Evolutionary conservation across 345 rosid genomes (phyloP), one percentile per base, ranked within the genome.

Genomic region (Salix udensis): DNA sequence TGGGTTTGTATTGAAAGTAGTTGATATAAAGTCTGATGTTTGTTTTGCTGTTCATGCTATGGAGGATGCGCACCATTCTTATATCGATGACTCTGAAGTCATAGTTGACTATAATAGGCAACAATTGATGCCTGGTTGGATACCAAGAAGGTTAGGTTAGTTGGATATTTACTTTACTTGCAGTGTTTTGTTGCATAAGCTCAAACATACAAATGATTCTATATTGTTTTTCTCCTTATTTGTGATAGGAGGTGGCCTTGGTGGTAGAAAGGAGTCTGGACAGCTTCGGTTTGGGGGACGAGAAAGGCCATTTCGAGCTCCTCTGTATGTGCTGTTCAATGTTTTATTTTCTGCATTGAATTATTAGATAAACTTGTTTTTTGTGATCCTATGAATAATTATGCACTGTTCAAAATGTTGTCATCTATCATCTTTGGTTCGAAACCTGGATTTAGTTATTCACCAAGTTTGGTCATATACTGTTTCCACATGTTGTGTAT

Each of bases 211-310:
- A 2, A 15, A 68, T 6, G 58, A 48, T 70, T 61, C 19, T 34
- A n/a, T 40, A 50, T 8, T 39, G 15, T 58, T 28, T 36, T 75
- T 72, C 2, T 39, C 58, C 34, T 23, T 16, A 44, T 19, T 28
- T n/a, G 31, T 10, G 66, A 76, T 78, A 93, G 99, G 98, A 80
- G 97, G 98, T 21, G 99, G 98, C 53, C 94, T 95, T 78, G 98
- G 99, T 82, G 99, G 99, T 58, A 90, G 81, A 86, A 91, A 91
- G 74, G 99, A 95, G 85, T 93, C 96, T 2, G 97, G 96, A 21
- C 98, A 93, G 77, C 98, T 95, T 84, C 91, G 98, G 34, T 95
- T 95, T 84, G 98, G 98, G 65, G 97, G 99, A 74, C 89, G 98
- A 80, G 99, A 95, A 81, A 89, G 97, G 85, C 97, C 99, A 75